Conservation (phyloP, 768 basidiomycete genomes). For the Goffeauzyma gilvescens region DNA sequence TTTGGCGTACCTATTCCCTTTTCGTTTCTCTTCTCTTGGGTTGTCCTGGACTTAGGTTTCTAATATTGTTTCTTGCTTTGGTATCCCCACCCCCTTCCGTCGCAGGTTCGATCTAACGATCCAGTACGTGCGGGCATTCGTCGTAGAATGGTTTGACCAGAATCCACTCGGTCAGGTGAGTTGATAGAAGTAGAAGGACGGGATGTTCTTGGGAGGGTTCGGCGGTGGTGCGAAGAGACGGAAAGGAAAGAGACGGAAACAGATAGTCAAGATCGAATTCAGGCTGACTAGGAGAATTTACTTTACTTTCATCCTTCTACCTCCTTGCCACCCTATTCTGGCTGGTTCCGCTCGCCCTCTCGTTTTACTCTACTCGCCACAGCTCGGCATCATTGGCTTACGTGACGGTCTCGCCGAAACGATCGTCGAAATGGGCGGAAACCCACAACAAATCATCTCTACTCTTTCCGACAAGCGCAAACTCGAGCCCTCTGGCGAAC, state of each 20-base stretch:
- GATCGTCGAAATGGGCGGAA: constrained; percentile 82
- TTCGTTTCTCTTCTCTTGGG: too few relatives aligned
- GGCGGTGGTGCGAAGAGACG: not conserved
- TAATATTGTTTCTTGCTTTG: not conserved
- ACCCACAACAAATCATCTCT: constrained; percentile 87
- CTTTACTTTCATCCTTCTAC: too few relatives aligned
- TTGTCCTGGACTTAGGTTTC: not conserved
- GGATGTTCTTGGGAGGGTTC: not conserved
- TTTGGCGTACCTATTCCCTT: too few relatives aligned
- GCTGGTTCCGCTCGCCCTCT: not conserved
- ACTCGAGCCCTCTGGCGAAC: constrained; percentile 76
- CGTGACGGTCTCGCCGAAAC: constrained; percentile 76
- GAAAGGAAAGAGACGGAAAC: too few relatives aligned
- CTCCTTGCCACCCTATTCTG: not conserved
- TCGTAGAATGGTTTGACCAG: constrained; percentile 97
- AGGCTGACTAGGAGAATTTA: too few relatives aligned
- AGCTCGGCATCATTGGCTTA: constrained; percentile 81
- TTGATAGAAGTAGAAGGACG: not conserved
- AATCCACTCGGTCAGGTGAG: constrained; percentile 72
- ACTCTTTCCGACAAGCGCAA: constrained; percentile 67
- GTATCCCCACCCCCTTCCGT: constrained; percentile 13
- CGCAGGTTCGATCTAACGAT: constrained; percentile 65
- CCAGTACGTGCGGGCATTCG: constrained; percentile 76
- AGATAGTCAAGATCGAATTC: too few relatives aligned
- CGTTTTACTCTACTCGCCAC: not conserved